These are phyloP conservation scores for Striga asiatica DNA, from an alignment of 257 asterid genomes.

Conservation along the genomic window DNA sequence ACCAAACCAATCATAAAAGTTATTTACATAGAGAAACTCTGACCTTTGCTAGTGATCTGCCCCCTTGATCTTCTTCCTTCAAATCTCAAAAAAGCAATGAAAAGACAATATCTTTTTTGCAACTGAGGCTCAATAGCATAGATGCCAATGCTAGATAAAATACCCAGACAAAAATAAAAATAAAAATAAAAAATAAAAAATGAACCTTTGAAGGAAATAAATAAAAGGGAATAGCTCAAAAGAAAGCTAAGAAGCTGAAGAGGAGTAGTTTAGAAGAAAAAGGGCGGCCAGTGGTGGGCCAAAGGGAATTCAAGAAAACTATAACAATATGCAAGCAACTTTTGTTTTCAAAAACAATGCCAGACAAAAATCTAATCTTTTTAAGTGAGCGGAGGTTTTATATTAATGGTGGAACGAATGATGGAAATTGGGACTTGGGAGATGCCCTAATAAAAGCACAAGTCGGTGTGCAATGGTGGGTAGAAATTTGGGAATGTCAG, in stretches of 20 bases:
- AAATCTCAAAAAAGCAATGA: constrained; percentile 30
- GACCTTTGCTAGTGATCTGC: constrained; percentile 48
- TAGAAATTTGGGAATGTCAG: background rate
- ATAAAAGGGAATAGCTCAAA: background rate
- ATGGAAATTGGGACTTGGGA: too few species aligned
- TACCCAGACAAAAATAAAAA: constrained; percentile 6
- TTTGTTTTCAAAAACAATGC: background rate
- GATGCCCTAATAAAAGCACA: background rate
- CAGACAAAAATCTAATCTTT: background rate
- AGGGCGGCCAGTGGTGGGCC: background rate
- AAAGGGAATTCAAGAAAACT: background rate
- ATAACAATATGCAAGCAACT: background rate
- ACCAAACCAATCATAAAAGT: background rate
- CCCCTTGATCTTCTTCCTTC: constrained; percentile 53
- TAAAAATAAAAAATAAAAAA: background rate
- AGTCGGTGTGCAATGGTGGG: background rate
- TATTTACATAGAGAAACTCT: constrained; percentile 14
- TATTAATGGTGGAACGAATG: too few species aligned
- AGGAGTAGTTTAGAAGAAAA: background rate
- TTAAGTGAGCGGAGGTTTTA: background rate
- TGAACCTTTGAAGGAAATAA: too few species aligned
- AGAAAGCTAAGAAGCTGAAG: background rate
- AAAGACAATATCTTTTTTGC: constrained; percentile 22
- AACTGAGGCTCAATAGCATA: constrained; percentile 33
- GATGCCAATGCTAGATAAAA: constrained; percentile 42